Evolutionary conservation across 306 rosid genomes (phyloP), one percentile per base, ranked within the genome.

Genomic region (Pyrus bretschneideri): DNA sequence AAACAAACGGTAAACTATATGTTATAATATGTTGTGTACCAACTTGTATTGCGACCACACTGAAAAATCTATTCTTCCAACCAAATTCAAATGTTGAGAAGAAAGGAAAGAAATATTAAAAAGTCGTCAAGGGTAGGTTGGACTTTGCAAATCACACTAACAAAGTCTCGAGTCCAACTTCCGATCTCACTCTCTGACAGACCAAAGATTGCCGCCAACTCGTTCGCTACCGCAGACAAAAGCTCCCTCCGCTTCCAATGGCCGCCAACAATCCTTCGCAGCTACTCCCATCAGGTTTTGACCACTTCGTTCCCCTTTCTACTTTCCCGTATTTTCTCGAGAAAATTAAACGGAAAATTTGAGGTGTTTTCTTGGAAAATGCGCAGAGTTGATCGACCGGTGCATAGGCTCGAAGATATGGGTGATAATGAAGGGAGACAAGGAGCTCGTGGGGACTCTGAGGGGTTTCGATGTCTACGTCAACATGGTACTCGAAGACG

Each of bases 371-470:
- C 33, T 69, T 82, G 33, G 78, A 70, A 72, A 83, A 73, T 80
- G 4, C 77, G 85, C 95, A 94, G 98, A 94, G 90, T 85, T 94
- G 80, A 94, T 94, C 63, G 98, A 94, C 75, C 88, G 98, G 27
- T 94, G 98, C 83, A 94, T 94, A 19, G 98, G 98, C 69, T 94
- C 98, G 2, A 94, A 94, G 81, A 92, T 94, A 58, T 94, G 98
- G 98, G 98, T 94, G 75, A 92, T 94, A 76, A 94, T 94, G 98
- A 94, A 94, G 81, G 97, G 97, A 11, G 98, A 94, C 89, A 94
- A 94, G 87, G 98, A 94, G 86, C 97, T 94, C 22, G 98, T 94
- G 31, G 98, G 98, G 23, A 94, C 95, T 75, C 96, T 92, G 31
- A 88, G 85, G 73, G 98, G 98, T 11, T 94, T 94, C 80, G 98